Percentiles rank a stretch among this genome's conserved stretches.
Evolutionary conservation across 208 protist species (phyloP).

Genomic region (Naegleria lovaniensis): DNA sequence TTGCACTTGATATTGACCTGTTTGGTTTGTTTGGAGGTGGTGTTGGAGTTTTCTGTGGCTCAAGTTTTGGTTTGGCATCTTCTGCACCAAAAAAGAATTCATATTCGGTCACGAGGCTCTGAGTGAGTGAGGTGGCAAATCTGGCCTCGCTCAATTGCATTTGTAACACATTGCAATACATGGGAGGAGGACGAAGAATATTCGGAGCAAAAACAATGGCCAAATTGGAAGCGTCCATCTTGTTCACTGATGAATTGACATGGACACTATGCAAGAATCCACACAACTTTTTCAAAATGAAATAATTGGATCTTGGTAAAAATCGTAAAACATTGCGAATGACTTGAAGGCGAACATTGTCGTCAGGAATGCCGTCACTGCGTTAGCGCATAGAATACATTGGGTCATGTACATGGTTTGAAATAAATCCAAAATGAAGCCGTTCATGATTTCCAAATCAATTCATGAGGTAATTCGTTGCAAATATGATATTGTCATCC

Average conservation of each 20-base stretch:
- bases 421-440: no score
- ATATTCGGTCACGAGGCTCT: neutral
- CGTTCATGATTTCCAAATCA: no score
- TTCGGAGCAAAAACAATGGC: constrained; percentile 25
- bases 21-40: neutral
- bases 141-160: neutral
- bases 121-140: neutral
- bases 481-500: no score
- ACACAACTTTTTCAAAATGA: neutral
- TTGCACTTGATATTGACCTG: neutral
- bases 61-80: neutral
- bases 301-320: neutral
- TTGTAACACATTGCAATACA: neutral
- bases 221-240: constrained; percentile 10
- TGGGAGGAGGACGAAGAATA: neutral
- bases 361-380: constrained; percentile 11
- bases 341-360: neutral
- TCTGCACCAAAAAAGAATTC: neutral
- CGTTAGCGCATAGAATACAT: no score
- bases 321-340: neutral
- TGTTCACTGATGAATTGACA: neutral
- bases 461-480: no score
- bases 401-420: no score
- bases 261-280: neutral
- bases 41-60: neutral